phyloP scores from a whole-genome alignment of 1,284 basidiomycete species.

The Anthracocystis panici-leucophaei region DNA sequence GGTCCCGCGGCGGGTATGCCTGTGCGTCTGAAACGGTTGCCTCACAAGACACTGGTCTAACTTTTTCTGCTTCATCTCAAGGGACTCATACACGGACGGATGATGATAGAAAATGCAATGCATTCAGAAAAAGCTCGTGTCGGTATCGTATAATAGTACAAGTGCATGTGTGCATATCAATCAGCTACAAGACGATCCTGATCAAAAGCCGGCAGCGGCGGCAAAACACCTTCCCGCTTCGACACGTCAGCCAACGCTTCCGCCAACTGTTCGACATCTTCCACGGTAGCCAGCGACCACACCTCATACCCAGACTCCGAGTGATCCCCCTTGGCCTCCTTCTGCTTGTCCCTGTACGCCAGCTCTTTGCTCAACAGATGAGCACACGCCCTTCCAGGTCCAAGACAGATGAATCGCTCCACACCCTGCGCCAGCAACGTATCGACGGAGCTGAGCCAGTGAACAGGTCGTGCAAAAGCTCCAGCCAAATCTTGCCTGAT shows the following conservation, averaged over 20 bases:
- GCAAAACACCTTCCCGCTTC: slow-evolving; percentile 22
- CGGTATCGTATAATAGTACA: not conserved
- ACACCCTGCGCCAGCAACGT: slow-evolving; percentile 61
- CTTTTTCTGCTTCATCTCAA: not conserved
- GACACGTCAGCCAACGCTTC: slow-evolving; percentile 33
- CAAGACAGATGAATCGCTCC: slow-evolving; percentile 65
- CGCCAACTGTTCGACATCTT: slow-evolving; percentile 58
- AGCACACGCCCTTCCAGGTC: slow-evolving; percentile 65
- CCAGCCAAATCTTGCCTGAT: slow-evolving; percentile 57
- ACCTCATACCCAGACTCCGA: slow-evolving; percentile 52
- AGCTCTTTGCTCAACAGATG: slow-evolving; percentile 67
- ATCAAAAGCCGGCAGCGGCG: slow-evolving; percentile 19
- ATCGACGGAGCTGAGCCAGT: slow-evolving; percentile 60
- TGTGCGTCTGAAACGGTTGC: slow-evolving; percentile 27
- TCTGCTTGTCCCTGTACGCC: slow-evolving; percentile 52
- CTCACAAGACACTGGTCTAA: not conserved
- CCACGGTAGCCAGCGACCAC: slow-evolving; percentile 61
- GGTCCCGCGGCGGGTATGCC: slow-evolving; percentile 37
- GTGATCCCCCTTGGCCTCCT: slow-evolving; percentile 23
- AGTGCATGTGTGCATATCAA: not conserved
- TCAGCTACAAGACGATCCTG: slow-evolving; percentile 33
- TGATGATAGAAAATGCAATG: not conserved
- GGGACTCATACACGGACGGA: not conserved
- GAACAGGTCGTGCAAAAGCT: slow-evolving; percentile 57
- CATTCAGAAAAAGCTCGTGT: not conserved